These are phyloP conservation scores for Vararia minispora DNA, from an alignment of 768 basidiomycete species.

Conservation along the genomic window DNA sequence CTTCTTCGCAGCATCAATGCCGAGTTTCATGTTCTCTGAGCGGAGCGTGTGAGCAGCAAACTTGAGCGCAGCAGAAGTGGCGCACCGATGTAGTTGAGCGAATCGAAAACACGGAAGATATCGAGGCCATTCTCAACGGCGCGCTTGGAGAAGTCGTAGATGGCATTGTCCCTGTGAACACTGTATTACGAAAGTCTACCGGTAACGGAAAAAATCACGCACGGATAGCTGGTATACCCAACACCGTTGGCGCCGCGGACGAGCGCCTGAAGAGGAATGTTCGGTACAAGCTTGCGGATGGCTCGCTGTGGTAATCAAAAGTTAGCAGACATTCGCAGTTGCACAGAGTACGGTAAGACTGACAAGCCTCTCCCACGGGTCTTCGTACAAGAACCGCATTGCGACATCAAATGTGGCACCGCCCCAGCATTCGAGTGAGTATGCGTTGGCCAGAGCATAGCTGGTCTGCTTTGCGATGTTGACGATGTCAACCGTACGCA, in stretches of 20 bases:
- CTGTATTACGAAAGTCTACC: conserved; percentile 8
- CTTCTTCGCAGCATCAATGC: conserved; percentile 99
- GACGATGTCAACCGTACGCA: conserved; percentile 93
- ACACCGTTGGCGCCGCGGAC: conserved; percentile 99
- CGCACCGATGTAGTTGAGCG: conserved; percentile 94
- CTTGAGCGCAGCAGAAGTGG: conserved; percentile 6
- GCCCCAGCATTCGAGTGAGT: conserved; percentile 98
- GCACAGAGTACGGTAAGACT: conserved; percentile 15
- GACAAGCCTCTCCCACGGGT: conserved; percentile 97
- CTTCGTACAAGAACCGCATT: conserved; percentile 99
- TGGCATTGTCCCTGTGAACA: conserved; percentile 75
- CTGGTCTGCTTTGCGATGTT: conserved; percentile 98
- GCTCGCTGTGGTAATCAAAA: conserved; percentile 44
- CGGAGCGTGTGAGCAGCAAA: no score
- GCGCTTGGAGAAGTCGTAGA: conserved; percentile 99
- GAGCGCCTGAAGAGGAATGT: conserved; percentile 96
- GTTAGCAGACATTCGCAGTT: conserved; percentile 3
- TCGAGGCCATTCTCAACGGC: conserved; percentile 99
- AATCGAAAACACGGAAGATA: conserved; percentile 99
- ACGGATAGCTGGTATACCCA: conserved; percentile 98
- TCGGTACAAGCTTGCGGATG: conserved; percentile 91
- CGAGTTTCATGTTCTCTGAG: conserved; percentile 85
- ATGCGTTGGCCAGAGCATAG: conserved; percentile 90
- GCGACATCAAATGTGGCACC: conserved; percentile 98
- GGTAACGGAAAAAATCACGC: conserved; percentile 18